Evolutionary conservation across 148 eudicot genomes (phyloP).

Genomic region (Beta vulgaris): DNA sequence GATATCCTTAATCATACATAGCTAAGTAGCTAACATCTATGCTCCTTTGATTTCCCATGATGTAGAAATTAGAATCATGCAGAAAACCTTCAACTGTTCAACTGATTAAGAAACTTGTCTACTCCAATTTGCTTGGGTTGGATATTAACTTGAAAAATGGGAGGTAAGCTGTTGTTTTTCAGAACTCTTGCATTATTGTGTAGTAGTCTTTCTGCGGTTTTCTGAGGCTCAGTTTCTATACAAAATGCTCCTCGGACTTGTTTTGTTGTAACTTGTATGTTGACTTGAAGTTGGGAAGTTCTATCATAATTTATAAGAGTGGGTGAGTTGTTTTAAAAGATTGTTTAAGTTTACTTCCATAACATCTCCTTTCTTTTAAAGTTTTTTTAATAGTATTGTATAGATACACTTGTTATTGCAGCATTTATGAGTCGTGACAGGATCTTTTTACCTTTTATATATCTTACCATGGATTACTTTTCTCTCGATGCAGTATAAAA

Average conservation of each 20-base stretch:
- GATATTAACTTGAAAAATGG: slow-evolving; percentile 79
- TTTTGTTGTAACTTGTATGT: slow-evolving; percentile 74
- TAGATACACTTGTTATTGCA: not conserved
- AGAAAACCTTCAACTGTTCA: slow-evolving; percentile 75
- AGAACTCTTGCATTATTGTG: not conserved
- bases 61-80: slow-evolving; percentile 68
- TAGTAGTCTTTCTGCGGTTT: not conserved
- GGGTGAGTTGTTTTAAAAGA: not conserved
- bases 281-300: slow-evolving; percentile 79
- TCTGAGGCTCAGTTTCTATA: not conserved
- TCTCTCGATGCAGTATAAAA: slow-evolving; percentile 58
- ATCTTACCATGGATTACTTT: slow-evolving; percentile 16
- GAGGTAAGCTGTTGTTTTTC: slow-evolving; percentile 41
- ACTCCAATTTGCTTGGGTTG: slow-evolving; percentile 81
- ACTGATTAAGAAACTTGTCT: slow-evolving; percentile 64
- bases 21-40: slow-evolving; percentile 4
- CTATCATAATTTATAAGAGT: too few relatives aligned
- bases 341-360: slow-evolving; percentile 1
- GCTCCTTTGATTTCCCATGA: slow-evolving; percentile 13
- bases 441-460: not conserved
- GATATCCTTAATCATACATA: not conserved
- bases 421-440: slow-evolving; percentile 6
- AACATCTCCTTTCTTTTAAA: not conserved
- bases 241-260: slow-evolving; percentile 50
- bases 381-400: not conserved